Conservation (phyloP, 768 basidiomycete species). For the Amanita brunnescens region DNA sequence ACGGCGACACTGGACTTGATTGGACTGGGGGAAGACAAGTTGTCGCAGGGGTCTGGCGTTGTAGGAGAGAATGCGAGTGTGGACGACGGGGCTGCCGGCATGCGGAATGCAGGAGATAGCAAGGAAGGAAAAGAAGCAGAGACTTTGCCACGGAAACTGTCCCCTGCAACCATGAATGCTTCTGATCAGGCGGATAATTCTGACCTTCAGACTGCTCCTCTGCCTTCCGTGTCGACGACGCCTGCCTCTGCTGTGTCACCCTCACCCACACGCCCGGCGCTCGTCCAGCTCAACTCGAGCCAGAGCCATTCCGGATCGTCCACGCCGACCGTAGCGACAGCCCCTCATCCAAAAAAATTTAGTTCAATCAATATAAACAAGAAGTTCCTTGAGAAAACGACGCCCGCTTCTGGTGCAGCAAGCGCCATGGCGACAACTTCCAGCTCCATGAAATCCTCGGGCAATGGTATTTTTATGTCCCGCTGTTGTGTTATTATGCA, state of each 20-base stretch:
- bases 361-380: slow-evolving; percentile 90
- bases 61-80: slow-evolving; percentile 15
- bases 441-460: slow-evolving; percentile 35
- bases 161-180: slow-evolving; percentile 11
- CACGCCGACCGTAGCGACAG: slow-evolving; percentile 15
- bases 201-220: not conserved
- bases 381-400: slow-evolving; percentile 91
- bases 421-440: slow-evolving; percentile 35
- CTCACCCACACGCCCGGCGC: slow-evolving; percentile 31
- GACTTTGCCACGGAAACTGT: slow-evolving; percentile 11
- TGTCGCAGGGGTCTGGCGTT: slow-evolving; percentile 10
- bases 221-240: slow-evolving; percentile 11
- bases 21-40: slow-evolving; percentile 27
- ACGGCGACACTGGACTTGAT: slow-evolving; percentile 37
- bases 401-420: slow-evolving; percentile 35
- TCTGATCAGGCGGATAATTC: slow-evolving; percentile 6
- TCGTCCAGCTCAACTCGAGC: slow-evolving; percentile 36
- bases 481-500: slow-evolving; percentile 5
- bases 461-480: slow-evolving; percentile 45
- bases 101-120: slow-evolving; percentile 12
- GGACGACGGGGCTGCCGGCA: slow-evolving; percentile 14
- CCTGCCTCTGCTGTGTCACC: slow-evolving; percentile 16
- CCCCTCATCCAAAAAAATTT: slow-evolving; percentile 74
- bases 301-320: slow-evolving; percentile 22
- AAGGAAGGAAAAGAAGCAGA: slow-evolving; percentile 6